A percentile compares a stretch with the other conserved stretches of the same genome.
These are phyloP conservation scores for Anthostomella pinea DNA, from an alignment of 2,329 filamentous ascomycete genomes.

Conservation along the genomic window DNA sequence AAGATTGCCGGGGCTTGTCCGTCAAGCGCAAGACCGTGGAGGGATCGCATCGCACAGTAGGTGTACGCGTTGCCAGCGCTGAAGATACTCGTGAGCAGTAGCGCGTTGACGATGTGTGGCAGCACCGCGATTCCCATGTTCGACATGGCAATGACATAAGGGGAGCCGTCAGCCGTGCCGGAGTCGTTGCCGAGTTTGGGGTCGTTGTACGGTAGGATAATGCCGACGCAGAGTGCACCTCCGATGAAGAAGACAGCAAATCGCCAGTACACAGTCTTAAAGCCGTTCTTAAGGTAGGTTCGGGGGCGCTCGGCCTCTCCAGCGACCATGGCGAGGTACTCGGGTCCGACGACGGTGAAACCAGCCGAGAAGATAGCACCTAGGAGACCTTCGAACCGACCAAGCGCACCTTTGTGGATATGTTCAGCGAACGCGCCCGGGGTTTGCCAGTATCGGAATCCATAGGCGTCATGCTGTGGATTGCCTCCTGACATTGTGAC, in stretches of 20 bases:
- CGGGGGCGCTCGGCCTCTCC: conserved; percentile 57
- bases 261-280: conserved; percentile 65
- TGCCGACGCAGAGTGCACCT: conserved; percentile 60
- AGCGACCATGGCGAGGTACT: conserved; percentile 54
- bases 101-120: conserved; percentile 60
- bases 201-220: conserved; percentile 61
- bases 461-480: conserved; percentile 64
- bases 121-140: conserved; percentile 51
- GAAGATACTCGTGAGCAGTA: conserved; percentile 58
- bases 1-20: conserved; percentile 53
- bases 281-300: conserved; percentile 58
- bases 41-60: conserved; percentile 58
- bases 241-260: conserved; percentile 65
- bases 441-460: conserved; percentile 65
- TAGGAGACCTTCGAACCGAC: conserved; percentile 63
- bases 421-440: conserved; percentile 62
- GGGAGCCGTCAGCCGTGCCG: conserved; percentile 51
- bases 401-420: conserved; percentile 58
- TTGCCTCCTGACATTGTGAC: conserved; percentile 78
- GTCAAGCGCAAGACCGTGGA: conserved; percentile 58
- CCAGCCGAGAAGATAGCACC: conserved; percentile 55
- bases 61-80: conserved; percentile 61
- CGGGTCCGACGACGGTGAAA: conserved; percentile 60
- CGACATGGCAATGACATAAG: conserved; percentile 56
- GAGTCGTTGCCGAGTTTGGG: conserved; percentile 50